phyloP scores from a whole-genome alignment of 2,329 filamentous ascomycete species.

The Myriosclerotinia curreyana region DNA sequence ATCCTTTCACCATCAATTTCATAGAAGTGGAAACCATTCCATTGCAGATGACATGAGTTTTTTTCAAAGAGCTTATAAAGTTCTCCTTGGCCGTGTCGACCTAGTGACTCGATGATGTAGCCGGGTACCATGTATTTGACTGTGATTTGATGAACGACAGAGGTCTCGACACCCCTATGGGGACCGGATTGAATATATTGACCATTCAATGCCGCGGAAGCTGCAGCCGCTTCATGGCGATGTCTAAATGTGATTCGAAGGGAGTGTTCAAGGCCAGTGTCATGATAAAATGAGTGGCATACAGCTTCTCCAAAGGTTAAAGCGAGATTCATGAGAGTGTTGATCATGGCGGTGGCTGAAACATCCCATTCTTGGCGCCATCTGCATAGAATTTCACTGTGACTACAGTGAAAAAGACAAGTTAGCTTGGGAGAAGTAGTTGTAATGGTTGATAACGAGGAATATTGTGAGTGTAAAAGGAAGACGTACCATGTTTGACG shows the following conservation, averaged over 20 bases:
- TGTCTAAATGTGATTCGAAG: background rate
- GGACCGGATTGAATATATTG: background rate
- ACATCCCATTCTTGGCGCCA: background rate
- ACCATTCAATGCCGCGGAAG: background rate
- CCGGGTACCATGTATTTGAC: background rate
- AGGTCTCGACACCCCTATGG: background rate
- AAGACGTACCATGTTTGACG: background rate
- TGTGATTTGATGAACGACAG: background rate
- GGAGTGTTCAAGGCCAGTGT: background rate
- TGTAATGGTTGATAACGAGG: background rate
- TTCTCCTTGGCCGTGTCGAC: background rate
- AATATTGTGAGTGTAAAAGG: background rate
- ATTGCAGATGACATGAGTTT: background rate
- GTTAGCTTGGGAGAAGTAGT: background rate
- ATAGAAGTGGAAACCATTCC: background rate
- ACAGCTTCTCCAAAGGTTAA: background rate
- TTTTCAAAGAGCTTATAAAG: background rate
- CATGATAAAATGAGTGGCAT: background rate
- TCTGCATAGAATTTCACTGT: background rate
- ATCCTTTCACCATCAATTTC: background rate
- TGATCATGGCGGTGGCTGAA: background rate
- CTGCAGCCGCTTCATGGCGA: background rate
- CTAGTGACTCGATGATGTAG: background rate
- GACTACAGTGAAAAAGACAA: background rate
- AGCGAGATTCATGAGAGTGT: background rate